Evolutionary conservation across 192 early-diverging fungal species (phyloP).

Genomic region (Coemansia sp.): DNA sequence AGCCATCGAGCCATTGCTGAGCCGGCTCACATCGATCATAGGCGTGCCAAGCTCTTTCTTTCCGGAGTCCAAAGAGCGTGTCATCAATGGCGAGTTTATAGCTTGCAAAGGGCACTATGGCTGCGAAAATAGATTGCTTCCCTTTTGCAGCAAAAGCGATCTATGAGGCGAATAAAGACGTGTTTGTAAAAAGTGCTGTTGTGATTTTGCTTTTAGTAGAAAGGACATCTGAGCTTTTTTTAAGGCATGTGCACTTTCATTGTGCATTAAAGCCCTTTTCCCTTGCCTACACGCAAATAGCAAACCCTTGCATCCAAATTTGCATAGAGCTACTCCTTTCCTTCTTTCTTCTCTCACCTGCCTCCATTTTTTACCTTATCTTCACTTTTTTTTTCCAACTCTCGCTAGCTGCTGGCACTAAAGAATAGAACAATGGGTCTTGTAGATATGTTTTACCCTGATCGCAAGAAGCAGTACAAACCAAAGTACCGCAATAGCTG

Average conservation of each 20-base stretch:
- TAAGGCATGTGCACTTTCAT: not conserved
- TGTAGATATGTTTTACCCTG: conserved; percentile 34
- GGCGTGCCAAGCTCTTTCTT: not conserved
- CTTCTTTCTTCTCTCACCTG: not conserved
- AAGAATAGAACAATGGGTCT: conserved; percentile 37
- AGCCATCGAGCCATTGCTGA: not conserved
- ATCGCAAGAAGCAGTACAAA: conserved; percentile 23
- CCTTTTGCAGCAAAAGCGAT: not conserved
- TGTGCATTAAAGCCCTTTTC: not conserved
- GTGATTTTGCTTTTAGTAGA: not conserved
- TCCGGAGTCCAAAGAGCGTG: not conserved
- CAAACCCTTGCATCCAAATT: not conserved
- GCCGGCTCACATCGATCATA: not conserved
- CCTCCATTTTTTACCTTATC: not conserved
- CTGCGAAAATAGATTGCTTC: not conserved
- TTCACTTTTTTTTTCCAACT: not conserved
- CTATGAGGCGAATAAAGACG: not conserved
- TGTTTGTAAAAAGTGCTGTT: not conserved
- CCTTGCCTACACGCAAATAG: not conserved
- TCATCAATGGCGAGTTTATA: not conserved
- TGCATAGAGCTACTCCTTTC: not conserved
- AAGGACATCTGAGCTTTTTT: not conserved
- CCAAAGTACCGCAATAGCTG: conserved; percentile 45
- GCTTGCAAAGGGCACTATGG: not conserved
- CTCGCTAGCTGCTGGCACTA: too few species aligned